Base-by-base conservation (phyloP, 257 asterid genomes). In the Solanum virginianum region DNA sequence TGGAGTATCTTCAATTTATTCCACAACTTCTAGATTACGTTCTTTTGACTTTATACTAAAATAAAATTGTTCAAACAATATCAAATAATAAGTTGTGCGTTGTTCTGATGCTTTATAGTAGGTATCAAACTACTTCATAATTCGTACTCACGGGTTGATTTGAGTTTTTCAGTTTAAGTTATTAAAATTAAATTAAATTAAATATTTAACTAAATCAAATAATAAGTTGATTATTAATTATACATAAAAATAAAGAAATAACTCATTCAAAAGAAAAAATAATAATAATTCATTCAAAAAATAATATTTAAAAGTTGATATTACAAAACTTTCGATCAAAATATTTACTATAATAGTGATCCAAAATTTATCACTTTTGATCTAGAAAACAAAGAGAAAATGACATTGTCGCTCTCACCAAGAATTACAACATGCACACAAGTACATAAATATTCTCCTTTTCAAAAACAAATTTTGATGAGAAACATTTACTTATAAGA, bases 301-400 rank as follows among this genome's bases (percentile, higher is more conserved):
- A 36, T 4, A 36, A 36, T 36, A 4, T 3, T 36, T 36, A 36
- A 1, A 36, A 4, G 1, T 36, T 36, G 6, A 36, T 53, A 86
- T 87, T 26, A 92, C 88, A 56, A 68, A 91, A 81, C 85, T 88
- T 12, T 89, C 88, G 10, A 88, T 88, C 56, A 88, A 84, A 65
- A 89, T 87, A 72, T 85, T 87, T 32, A 86, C 62, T 43, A 88
- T 84, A 89, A 86, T 2, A 91, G 80, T n/a, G 88, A 87, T 75
- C 90, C 91, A 80, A 91, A 84, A 63, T 83, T 89, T 88, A 90
- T 91, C 11, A 80, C 88, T 41, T 82, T 55, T 77, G 89, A 85
- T 79, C 80, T 60, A 16, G 65, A 68, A n/a, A 32, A 68, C 12
- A 47, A 68, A 8, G 8, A 15, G 22, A 15, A 12, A 14, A 3